Evolutionary conservation across 768 basidiomycete genomes (phyloP).

Genomic region (Mycena olivaceomarginata): DNA sequence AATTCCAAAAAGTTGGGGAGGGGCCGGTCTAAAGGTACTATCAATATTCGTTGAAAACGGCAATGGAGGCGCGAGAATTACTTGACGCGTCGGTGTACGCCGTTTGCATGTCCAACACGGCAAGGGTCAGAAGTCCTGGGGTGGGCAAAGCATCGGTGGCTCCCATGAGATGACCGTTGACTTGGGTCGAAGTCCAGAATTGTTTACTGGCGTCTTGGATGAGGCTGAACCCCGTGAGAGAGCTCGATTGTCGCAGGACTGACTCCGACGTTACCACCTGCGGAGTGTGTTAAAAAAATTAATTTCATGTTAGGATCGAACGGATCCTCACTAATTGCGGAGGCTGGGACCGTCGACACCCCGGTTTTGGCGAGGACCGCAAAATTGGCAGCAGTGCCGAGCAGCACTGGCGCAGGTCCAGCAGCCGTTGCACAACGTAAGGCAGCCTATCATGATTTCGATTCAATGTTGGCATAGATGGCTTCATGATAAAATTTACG

Average conservation of each 20-base stretch:
- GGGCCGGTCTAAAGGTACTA: not conserved
- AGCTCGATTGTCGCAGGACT: not conserved
- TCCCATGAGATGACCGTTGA: not conserved
- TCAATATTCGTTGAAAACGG: not conserved
- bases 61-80: not conserved
- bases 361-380: too few species aligned
- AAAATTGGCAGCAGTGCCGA: too few species aligned
- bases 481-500: too few species aligned
- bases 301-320: too few species aligned
- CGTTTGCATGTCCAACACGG: slow-evolving; percentile 10
- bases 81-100: slow-evolving; percentile 21
- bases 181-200: slow-evolving; percentile 13
- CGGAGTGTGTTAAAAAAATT: too few species aligned
- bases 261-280: slow-evolving; percentile 8
- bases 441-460: too few species aligned
- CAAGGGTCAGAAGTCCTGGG: not conserved
- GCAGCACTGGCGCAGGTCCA: too few species aligned
- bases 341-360: too few species aligned
- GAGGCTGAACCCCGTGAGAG: slow-evolving; percentile 17
- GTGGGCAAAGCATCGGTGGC: not conserved
- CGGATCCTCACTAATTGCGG: too few species aligned
- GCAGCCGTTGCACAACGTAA: too few species aligned
- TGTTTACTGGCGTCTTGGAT: slow-evolving; percentile 12
- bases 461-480: too few species aligned
- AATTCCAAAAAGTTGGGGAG: slow-evolving; percentile 3